phyloP scores from a whole-genome alignment of 345 rosid species.

The Rhizophora apiculata region DNA sequence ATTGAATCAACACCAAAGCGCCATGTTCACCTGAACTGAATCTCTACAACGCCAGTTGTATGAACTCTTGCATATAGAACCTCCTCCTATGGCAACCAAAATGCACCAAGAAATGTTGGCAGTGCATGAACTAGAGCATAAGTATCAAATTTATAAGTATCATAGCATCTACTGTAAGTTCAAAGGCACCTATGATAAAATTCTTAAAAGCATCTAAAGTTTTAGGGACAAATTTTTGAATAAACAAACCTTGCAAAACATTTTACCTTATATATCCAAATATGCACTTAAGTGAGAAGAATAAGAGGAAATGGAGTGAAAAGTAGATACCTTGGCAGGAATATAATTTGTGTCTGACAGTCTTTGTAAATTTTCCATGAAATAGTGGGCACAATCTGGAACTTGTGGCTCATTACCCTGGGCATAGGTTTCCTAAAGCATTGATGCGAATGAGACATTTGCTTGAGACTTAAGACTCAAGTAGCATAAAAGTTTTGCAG shows the following conservation, averaged over 20 bases:
- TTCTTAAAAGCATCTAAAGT: not conserved
- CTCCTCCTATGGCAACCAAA: constrained; percentile 58
- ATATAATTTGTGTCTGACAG: constrained; percentile 68
- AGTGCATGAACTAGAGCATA: not conserved
- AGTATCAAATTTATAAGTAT: not conserved
- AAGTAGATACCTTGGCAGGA: constrained; percentile 74
- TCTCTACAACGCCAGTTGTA: constrained; percentile 94
- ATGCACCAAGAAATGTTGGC: constrained; percentile 9
- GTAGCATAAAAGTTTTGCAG: too few species aligned
- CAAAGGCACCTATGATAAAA: too few species aligned
- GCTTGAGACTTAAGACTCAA: too few species aligned
- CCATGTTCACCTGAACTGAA: constrained; percentile 83
- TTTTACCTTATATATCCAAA: not conserved
- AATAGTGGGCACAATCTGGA: constrained; percentile 84
- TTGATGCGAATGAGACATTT: too few species aligned
- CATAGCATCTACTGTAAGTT: not conserved
- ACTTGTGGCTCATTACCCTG: constrained; percentile 85
- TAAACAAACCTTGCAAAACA: not conserved
- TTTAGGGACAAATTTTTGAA: not conserved
- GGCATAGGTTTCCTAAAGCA: constrained; percentile 65
- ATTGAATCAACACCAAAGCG: not conserved
- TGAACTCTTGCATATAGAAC: constrained; percentile 95
- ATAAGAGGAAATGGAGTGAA: not conserved
- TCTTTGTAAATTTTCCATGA: constrained; percentile 88
- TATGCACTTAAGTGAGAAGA: not conserved